These are phyloP conservation scores for Penicillium thymicola DNA, from an alignment of 2,329 filamentous ascomycete species.

Conservation along the genomic window DNA sequence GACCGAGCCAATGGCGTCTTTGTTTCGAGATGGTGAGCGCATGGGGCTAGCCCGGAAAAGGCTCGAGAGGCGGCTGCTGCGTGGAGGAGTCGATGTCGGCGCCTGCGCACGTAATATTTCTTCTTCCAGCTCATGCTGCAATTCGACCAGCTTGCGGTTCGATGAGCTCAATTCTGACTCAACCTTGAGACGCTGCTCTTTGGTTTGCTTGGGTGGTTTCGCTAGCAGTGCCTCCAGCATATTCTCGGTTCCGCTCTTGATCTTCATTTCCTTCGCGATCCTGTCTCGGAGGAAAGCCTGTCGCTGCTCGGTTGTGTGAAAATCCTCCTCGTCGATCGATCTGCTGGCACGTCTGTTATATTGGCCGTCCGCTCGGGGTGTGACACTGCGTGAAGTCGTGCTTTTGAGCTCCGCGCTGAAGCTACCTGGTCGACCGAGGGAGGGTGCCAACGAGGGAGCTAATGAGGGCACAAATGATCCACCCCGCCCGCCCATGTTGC, in stretches of 20 bases:
- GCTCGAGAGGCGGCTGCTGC: slow-evolving; percentile 54
- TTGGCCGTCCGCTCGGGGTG: slow-evolving; percentile 56
- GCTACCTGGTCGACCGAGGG: slow-evolving; percentile 70
- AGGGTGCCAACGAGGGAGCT: slow-evolving; percentile 58
- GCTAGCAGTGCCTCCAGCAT: slow-evolving; percentile 90
- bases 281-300: slow-evolving; percentile 75
- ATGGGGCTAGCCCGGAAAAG: slow-evolving; percentile 56
- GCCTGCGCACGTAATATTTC: slow-evolving; percentile 59
- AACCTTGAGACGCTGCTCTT: slow-evolving; percentile 73
- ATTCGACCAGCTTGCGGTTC: slow-evolving; percentile 65
- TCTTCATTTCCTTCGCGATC: slow-evolving; percentile 94
- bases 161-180: slow-evolving; percentile 89
- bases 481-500: slow-evolving; percentile 63
- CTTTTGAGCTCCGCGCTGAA: slow-evolving; percentile 86
- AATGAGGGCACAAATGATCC: slow-evolving; percentile 40
- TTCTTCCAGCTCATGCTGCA: slow-evolving; percentile 58
- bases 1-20: slow-evolving; percentile 29
- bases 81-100: slow-evolving; percentile 48
- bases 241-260: slow-evolving; percentile 96
- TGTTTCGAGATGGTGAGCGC: slow-evolving; percentile 48
- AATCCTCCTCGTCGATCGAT: slow-evolving; percentile 60
- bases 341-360: slow-evolving; percentile 46
- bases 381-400: slow-evolving; percentile 61
- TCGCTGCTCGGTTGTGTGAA: slow-evolving; percentile 63
- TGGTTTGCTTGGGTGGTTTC: slow-evolving; percentile 94